phyloP scores from a whole-genome alignment of 139 green algal genomes.

The Coelastrella sp. region DNA sequence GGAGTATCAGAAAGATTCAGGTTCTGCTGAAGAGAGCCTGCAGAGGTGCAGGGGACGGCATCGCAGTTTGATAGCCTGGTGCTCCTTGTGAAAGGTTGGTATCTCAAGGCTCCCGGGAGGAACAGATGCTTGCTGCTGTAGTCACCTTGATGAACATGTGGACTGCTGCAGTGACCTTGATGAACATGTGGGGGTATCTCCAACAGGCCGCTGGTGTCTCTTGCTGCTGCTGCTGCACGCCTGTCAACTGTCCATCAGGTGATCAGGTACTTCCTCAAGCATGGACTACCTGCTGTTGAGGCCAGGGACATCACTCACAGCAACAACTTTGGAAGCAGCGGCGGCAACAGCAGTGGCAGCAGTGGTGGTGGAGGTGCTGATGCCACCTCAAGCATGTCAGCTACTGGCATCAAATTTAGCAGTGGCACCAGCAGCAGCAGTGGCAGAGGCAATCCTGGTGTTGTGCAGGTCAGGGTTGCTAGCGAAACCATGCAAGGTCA shows the following conservation, averaged over 20 bases:
- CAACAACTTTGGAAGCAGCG: too few species aligned
- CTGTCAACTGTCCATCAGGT: background rate
- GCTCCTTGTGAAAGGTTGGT: too few species aligned
- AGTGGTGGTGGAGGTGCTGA: background rate
- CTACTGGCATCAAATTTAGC: background rate
- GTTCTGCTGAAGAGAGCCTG: too few species aligned
- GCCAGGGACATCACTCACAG: background rate
- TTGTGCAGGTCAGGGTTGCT: too few species aligned
- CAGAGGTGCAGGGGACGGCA: too few species aligned
- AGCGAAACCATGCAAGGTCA: too few species aligned
- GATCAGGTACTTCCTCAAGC: slow-evolving; percentile 26
- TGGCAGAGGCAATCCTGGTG: background rate
- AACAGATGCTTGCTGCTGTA: too few species aligned
- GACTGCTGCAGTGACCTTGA: too few species aligned
- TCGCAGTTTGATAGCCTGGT: too few species aligned
- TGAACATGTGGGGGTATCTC: background rate
- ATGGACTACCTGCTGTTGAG: background rate
- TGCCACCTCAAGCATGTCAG: background rate
- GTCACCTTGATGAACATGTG: too few species aligned
- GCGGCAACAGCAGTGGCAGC: background rate
- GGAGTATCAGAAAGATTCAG: background rate
- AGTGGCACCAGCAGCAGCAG: background rate
- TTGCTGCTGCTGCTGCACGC: background rate
- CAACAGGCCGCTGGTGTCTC: background rate
- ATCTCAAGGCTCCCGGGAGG: too few species aligned